Evolutionary conservation across 768 basidiomycete species (phyloP), one percentile per base, ranked within the genome.

Genomic region (Termitomyces sp.): DNA sequence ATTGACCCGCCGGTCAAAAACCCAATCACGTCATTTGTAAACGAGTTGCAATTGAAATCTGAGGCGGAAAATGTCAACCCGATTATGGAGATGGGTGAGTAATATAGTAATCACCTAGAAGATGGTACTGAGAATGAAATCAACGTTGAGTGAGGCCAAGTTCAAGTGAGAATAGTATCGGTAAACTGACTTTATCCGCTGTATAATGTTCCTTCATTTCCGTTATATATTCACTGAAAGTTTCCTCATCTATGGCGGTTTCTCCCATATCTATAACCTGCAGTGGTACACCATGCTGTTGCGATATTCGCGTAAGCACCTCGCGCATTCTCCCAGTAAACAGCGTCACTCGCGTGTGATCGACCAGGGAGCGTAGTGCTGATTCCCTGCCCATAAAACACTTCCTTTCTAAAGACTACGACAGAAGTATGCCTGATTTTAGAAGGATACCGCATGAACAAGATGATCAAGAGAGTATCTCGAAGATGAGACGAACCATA

Each of bases 31-130:
- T 96, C 93, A 58, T 88, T 92, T 2, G 93, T 95, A 63, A 98
- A 98, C 2, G 91, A 89, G 70, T 98, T 98, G 72, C 95, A 97
- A 66, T 97, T 97, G 63, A 95, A 95, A 43, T 96, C 93, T 88
- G 61, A 14, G 7, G 22, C 36, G 22, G 16, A 16, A 30, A 37
- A 49, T 58, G n/a, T 33, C 27, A 43, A 47, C 8, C n/a, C n/a
- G n/a, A 16, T 36, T 27, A 7, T 20, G 14, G 18, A 22, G 36
- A 36, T 18, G 7, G 36, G 9, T 18, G 1, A 5, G 32, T 5
- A 34, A 14, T 1, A 36, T 9, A 32, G 10, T 22, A 39, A 51
- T 71, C 14, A 89, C 90, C 89, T 79, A 93, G 71, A n/a, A 93
- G 77, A 69, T 94, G 92, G 66, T 94, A 94, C 91, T 93, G 39